Conservation (phyloP, 2,329 filamentous ascomycete species). For the Harringtonia lauricola region DNA sequence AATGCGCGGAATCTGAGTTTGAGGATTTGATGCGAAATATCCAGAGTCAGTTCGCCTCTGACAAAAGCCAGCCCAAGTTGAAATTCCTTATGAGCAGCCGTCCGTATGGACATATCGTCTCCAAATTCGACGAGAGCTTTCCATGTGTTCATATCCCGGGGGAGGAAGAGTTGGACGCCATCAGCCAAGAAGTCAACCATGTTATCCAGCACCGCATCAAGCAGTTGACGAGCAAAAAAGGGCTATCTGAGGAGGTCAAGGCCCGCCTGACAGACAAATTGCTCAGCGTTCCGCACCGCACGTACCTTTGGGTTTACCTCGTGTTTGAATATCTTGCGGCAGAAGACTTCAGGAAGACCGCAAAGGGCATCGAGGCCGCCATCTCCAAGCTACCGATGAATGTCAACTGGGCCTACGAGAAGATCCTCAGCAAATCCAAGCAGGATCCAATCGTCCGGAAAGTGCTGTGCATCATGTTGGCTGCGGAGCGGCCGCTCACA, state of each 20-base stretch:
- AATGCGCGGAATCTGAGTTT: conserved; percentile 3
- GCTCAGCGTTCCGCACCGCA: background rate
- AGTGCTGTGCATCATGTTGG: background rate
- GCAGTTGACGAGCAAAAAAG: background rate
- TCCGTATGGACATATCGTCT: background rate
- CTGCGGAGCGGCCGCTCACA: background rate
- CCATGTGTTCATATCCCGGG: background rate
- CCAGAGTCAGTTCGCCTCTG: background rate
- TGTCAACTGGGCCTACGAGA: background rate
- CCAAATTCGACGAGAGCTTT: background rate
- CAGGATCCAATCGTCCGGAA: background rate
- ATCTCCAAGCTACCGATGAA: background rate
- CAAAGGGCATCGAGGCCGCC: background rate
- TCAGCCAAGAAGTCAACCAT: background rate
- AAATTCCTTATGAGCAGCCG: background rate
- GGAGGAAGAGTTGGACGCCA: background rate
- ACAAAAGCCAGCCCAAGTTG: background rate
- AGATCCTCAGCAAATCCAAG: background rate
- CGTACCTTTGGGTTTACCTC: background rate
- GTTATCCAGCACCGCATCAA: background rate
- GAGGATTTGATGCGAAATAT: background rate
- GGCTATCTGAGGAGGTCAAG: background rate
- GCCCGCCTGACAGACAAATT: background rate
- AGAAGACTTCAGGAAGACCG: background rate
- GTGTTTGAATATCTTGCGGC: background rate